Base-by-base conservation (phyloP, 345 rosid genomes). In the Gossypium sturtianum region DNA sequence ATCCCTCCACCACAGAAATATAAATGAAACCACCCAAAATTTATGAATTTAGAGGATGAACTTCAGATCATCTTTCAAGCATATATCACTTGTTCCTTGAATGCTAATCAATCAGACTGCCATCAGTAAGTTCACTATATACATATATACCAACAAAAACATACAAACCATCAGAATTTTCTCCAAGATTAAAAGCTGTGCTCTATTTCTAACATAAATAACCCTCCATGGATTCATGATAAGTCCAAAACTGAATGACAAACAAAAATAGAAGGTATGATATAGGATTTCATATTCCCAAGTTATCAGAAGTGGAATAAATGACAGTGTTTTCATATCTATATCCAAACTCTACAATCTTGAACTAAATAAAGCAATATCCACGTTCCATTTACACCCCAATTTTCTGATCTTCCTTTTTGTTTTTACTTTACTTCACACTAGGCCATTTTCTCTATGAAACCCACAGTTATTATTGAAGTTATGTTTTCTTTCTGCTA, bases 1-100 rank as follows among this genome's bases (percentile, higher is more conserved):
- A 74, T 8, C 73, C 8, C 44, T 70, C 75, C 70, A 67, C 75
- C 41, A 43, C 9, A 72, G 11, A 66, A 43, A 23, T 25, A 12
- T 44, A 66, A 2, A 23, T 23, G 53, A 67, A 13, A 47, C 17
- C 7, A 47, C 19, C 38, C 15, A 49, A 25, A 49, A 25, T 67
- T 13, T 48, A 67, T 48, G 43, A 25, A 22, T 67, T 44, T 48
- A 67, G 19, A 13, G 56, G 12, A 67, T 23, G 34, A 15, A 48
- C 19, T 22, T 67, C 54, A 66, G 41, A 45, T 67, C 49, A 22
- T 67, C 57, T 25, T 23, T 23, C 43, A 48, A 48, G 43, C 20
- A 48, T 34, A 34, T 1, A 34, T 23, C 57, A 43, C 38, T 66
- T 66, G 52, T 66, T 47, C 71, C 70, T 65, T 66, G 53, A 66